Evolutionary conservation across 305 asterid species (phyloP), one percentile per base, ranked within the genome.

Genomic region (Andrographis paniculata): DNA sequence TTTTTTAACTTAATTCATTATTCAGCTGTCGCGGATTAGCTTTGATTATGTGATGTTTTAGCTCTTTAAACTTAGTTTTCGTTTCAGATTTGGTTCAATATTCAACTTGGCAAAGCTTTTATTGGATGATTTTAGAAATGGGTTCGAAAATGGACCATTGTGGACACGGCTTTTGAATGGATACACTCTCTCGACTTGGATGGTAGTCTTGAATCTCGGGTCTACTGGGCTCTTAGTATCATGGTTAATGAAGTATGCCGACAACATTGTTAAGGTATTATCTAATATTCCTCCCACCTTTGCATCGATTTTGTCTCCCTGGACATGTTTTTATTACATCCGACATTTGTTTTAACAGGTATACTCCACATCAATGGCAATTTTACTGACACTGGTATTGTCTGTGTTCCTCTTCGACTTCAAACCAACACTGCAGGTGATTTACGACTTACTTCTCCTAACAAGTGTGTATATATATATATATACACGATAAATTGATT

Each of bases 321-420:
- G 1, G 1, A 9, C 3, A 1, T 46, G 14, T 1, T 9, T n/a
- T 23, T 2, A 23, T 21, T 1, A 4, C 3, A 20, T 45, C 14
- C 49, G 0, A 5, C 43, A 43, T 53, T 52, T 52, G 45, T 48
- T 35, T 58, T 23, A 27, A 53, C 64, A 91, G 96, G 99, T 91
- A 23, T 91, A 91, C 52, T 84, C 98, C 31, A 86, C 98, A 7
- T 89, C 98, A 58, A 87, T 91, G 96, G 96, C 99, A 38, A 91
- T 91, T 96, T 71, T 89, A 40, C 70, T 89, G 61, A 89, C 98
- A 10, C 86, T 80, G 94, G 63, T 86, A 36, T 45, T 83, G 35
- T 89, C 98, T 6, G 88, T 72, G 51, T 73, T 73, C 75, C 88
- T 91, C n/a, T 49, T 49, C 55, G 11, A 30, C 55, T 49, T 49